Evolutionary conservation across 2,329 filamentous ascomycete species (phyloP), one percentile per base, ranked within the genome.

Genomic region (Pseudopyricularia javanii): DNA sequence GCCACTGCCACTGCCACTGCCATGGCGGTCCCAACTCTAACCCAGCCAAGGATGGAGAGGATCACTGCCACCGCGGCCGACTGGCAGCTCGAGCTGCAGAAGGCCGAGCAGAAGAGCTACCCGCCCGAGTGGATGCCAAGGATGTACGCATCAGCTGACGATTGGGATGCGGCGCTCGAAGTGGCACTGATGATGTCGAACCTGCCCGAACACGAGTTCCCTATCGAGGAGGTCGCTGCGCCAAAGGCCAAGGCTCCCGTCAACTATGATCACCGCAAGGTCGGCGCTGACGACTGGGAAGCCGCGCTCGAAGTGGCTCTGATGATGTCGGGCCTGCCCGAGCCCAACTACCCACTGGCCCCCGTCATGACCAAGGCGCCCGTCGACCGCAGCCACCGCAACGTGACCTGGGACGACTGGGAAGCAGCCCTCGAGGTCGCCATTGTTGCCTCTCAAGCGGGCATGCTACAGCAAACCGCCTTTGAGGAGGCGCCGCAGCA

Each of bases 31-130:
- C 9, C 28, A 30, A 9, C 9, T 9, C 28, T 9, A 9, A 9
- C 40, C 9, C 20, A 12, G 7, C 20, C 40, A 20, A 45, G 22
- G 40, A 24, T 24, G 40, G 22, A 45, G 40, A 45, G 11, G 20
- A 45, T 12, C 8, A 20, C 35, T 54, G 61, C 53, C 53, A 59
- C 59, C 8, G 58, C 60, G 24, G 60, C 60, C 34, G 63, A 67
- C 12, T 69, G 68, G 67, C 61, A 62, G 9, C 60, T 62, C 34
- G 72, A 72, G 8, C 64, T 74, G 1, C 56, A 62, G 4, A 54
- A 66, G 51, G 66, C 69, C 26, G 28, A 33, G 17, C 9, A 43
- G 11, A 43, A 43, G 24, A 52, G 50, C 50, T 52, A 52, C 22
- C 50, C 40, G 22, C 28, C 37, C 5, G 50, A 51, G 28, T 52